Base-by-base conservation (phyloP, 768 basidiomycete genomes). In the Tulasnella sp. region DNA sequence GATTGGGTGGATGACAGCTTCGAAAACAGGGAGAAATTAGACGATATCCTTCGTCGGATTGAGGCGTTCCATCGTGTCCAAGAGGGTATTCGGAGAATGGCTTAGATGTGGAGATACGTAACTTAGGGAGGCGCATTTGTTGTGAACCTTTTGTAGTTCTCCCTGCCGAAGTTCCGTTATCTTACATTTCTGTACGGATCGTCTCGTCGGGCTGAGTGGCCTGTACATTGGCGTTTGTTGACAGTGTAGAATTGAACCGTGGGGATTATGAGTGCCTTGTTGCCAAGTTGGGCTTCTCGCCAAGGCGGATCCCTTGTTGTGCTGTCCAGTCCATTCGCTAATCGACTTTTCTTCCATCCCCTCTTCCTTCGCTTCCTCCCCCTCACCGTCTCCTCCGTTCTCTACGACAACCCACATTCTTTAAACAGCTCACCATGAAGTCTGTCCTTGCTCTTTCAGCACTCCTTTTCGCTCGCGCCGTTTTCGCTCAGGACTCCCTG, bases 341-440 rank as follows among this genome's bases (percentile, higher is more conserved):
- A 65, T 40, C 63, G 19, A 36, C 35, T 65, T 65, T 65, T 40
- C 35, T 65, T 65, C 34, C 63, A 65, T 26, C 34, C 34, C 35
- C 34, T 37, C 63, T 7, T 40, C 67, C 40, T 41, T 16, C 40
- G 8, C 39, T 16, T 68, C 41, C 32, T 44, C 47, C 69, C 42
- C 42, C 29, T n/a, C 44, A 16, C 69, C 42, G 8, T 32, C 36
- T 36, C 5, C 36, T 44, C 69, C 69, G 29, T 44, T 52, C 44
- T 52, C 35, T 52, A 29, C 40, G 47, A 37, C 39, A 19, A 29
- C 4, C 26, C 69, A 59, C 69, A 44, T 44, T 44, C 47, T 68
- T 68, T 44, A 40, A 69, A 19, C 47, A 39, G 42, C 66, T 67
- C 66, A 69, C 69, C 22, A 69, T 69, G 69, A 69, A 59, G 44